These are phyloP conservation scores for Babesia bigemina DNA, from an alignment of 169 alveolate species.

Conservation along the genomic window DNA sequence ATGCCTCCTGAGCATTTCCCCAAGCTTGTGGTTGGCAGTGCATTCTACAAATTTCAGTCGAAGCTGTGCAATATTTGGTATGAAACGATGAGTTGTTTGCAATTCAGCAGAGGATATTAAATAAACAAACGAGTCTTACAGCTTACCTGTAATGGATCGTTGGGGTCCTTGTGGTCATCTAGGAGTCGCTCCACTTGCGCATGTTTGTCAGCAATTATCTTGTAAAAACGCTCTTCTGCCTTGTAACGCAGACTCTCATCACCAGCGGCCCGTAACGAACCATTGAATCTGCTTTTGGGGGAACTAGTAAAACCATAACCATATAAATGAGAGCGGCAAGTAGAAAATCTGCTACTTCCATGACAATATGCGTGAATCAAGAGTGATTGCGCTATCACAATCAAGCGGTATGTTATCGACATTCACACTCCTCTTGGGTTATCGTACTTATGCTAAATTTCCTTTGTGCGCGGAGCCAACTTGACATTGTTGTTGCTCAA, in stretches of 20 bases:
- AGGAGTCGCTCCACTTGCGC: constrained; percentile 49
- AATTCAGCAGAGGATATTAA: too few relatives aligned
- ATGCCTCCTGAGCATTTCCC: constrained; percentile 74
- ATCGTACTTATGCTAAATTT: not conserved
- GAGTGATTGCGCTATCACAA: not conserved
- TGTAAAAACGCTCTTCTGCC: constrained; percentile 61
- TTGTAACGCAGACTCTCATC: constrained; percentile 29
- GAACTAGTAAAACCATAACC: not conserved
- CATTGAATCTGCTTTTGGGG: not conserved
- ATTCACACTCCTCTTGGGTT: constrained; percentile 4
- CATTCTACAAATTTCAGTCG: constrained; percentile 73
- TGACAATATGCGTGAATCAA: not conserved
- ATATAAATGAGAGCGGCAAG: not conserved
- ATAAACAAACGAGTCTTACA: not conserved
- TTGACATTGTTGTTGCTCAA: not conserved
- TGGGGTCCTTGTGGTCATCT: constrained; percentile 42
- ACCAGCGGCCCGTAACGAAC: not conserved
- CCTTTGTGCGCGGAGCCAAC: not conserved
- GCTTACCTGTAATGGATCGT: constrained; percentile 56
- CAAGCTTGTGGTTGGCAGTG: constrained; percentile 75
- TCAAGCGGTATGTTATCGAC: not conserved
- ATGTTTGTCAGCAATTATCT: constrained; percentile 57
- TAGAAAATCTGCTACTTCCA: not conserved
- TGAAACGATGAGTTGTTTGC: constrained; percentile 1
- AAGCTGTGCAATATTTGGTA: constrained; percentile 60